phyloP scores from a whole-genome alignment of 495 filamentous ascomycete genomes.

The Chlorociboria aeruginascens region DNA sequence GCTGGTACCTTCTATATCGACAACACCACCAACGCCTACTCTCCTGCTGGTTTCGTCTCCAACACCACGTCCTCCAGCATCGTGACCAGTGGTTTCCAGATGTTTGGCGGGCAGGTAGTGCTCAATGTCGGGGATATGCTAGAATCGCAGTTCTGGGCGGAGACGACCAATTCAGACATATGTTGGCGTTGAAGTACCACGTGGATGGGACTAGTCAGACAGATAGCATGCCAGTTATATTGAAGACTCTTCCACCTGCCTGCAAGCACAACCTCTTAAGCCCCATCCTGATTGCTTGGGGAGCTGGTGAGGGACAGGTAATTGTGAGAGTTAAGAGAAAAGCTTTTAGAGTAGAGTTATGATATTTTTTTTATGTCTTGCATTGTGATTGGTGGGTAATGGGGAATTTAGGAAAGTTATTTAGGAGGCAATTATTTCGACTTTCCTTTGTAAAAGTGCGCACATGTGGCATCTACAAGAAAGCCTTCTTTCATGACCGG shows the following conservation, averaged over 20 bases:
- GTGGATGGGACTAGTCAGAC: neutral
- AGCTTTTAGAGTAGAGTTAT: too few species aligned
- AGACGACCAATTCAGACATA: neutral
- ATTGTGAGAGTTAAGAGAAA: too few species aligned
- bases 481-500: too few species aligned
- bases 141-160: conserved; percentile 1
- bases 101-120: neutral
- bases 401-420: too few species aligned
- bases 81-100: neutral
- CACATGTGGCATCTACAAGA: too few species aligned
- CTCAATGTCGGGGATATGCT: neutral
- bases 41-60: neutral
- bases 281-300: too few species aligned
- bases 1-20: neutral
- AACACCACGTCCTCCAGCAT: neutral
- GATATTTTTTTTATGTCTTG: too few species aligned
- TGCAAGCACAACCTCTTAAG: too few species aligned
- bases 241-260: neutral
- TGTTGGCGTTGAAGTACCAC: neutral
- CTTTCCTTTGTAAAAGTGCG: too few species aligned
- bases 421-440: too few species aligned
- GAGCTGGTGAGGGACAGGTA: too few species aligned
- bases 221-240: neutral
- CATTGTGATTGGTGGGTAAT: too few species aligned
- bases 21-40: neutral